Base-by-base conservation (phyloP, 2,329 filamentous ascomycete species). In the Ophiostoma piceae region DNA sequence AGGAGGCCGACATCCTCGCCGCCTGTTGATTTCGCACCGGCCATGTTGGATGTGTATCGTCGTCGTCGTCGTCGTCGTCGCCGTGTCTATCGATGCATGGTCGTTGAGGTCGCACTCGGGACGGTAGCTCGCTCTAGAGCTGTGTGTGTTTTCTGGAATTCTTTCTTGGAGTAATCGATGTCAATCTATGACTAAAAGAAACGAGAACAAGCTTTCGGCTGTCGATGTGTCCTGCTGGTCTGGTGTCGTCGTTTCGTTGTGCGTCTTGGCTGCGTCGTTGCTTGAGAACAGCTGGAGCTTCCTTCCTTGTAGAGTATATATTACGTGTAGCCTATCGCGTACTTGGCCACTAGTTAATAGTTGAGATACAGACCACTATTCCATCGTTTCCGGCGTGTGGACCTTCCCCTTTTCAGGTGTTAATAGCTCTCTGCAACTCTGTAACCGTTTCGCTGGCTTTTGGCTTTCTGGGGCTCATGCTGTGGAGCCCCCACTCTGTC, bases 81-180 rank as follows among this genome's bases (percentile, higher is more conserved):
- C 37, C 39, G 65, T 29, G 35, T 43, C 26, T 32, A 66, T 22
- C 65, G 65, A 66, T 66, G 35, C 65, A 66, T 66, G 37, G 65
- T 66, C 35, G n/a, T 16, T 43, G 35, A 41, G 57, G 57, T 62
- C 14, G 57, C 57, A 35, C n/a, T 29, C 57, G 26, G 26, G 57
- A 62, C 57, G 22, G 26, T 22, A 57, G 57, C 12, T 60, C 26
- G 57, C 57, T 62, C 16, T 7, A 62, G 12, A 57, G 51, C 51
- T 57, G n/a, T n/a, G 26, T 29, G n/a, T n/a, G 19, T n/a, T 35
- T 35, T 35, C 35, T 35, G 2, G 35, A 35, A 35, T 26, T 8
- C 0, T 47, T 19, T 8, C 19, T 47, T 47, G 43, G 5, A n/a
- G n/a, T 47, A 47, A 47, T 47, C 16, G 43, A 47, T 47, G 5